Evolutionary conservation across 176 grass and related monocot genomes (phyloP).

Genomic region (Eragrostis nindensis): DNA sequence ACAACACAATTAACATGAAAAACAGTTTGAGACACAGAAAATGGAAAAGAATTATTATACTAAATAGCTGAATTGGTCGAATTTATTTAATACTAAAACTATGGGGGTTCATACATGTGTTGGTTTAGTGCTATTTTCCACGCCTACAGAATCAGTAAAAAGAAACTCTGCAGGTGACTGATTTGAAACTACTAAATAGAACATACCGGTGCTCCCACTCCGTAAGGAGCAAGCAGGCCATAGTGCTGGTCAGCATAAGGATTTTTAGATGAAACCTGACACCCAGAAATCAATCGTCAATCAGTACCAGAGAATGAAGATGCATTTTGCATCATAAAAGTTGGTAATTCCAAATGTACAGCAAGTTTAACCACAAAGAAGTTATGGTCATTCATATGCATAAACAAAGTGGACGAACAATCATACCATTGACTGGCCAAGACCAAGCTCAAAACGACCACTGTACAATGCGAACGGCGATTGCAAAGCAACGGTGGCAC

Average conservation of each 20-base stretch:
- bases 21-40: neutral
- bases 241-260: conserved; percentile 69
- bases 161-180: conserved; percentile 8
- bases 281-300: conserved; percentile 1
- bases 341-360: neutral
- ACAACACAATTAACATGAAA: neutral
- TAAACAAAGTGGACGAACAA: conserved; percentile 19
- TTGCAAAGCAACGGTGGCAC: conserved; percentile 50
- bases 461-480: conserved; percentile 51
- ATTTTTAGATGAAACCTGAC: conserved; percentile 60
- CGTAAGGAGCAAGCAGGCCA: conserved; percentile 64
- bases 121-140: neutral
- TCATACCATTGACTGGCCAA: conserved; percentile 77
- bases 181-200: conserved; percentile 22
- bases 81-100: neutral
- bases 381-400: neutral
- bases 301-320: conserved; percentile 11
- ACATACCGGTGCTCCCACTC: conserved; percentile 62
- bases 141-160: neutral
- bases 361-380: conserved; percentile 11
- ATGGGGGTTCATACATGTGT: neutral
- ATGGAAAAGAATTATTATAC: neutral
- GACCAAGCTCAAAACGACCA: conserved; percentile 70
- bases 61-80: conserved; percentile 4
- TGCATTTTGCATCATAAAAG: neutral